Evolutionary conservation across 345 rosid genomes (phyloP).

Genomic region (Eucalyptus curtisii): DNA sequence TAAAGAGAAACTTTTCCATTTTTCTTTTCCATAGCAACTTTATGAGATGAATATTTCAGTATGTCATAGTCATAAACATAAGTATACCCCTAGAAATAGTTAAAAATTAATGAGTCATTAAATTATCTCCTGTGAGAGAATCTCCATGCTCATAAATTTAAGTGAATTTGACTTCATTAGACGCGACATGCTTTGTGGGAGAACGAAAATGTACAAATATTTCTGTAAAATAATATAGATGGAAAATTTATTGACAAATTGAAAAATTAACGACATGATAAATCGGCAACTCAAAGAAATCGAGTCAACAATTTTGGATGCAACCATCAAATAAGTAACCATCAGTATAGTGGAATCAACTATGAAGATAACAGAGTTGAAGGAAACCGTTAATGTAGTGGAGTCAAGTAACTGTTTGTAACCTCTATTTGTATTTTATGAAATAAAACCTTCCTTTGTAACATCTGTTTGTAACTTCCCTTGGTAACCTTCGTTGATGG

Average conservation of each 20-base stretch:
- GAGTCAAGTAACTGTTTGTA: too few species aligned
- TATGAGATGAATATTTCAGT: neutral
- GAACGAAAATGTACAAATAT: neutral
- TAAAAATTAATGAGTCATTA: neutral
- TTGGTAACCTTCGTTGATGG: too few species aligned
- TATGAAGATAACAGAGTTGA: too few species aligned
- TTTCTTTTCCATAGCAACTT: neutral
- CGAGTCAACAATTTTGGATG: too few species aligned
- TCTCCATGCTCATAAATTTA: neutral
- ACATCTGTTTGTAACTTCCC: too few species aligned
- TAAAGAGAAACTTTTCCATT: neutral
- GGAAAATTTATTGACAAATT: neutral
- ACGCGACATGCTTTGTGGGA: neutral
- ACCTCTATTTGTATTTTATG: too few species aligned
- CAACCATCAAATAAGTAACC: too few species aligned
- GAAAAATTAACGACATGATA: neutral
- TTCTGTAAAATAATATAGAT: neutral
- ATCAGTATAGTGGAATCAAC: too few species aligned
- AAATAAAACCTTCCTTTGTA: too few species aligned
- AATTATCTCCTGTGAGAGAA: neutral
- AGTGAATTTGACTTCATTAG: neutral
- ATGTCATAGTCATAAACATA: neutral
- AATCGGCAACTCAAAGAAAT: too few species aligned
- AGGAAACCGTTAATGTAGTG: too few species aligned
- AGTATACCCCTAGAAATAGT: neutral